Conservation (phyloP, 495 filamentous ascomycete species). For the Hypoxylon perforatum region DNA sequence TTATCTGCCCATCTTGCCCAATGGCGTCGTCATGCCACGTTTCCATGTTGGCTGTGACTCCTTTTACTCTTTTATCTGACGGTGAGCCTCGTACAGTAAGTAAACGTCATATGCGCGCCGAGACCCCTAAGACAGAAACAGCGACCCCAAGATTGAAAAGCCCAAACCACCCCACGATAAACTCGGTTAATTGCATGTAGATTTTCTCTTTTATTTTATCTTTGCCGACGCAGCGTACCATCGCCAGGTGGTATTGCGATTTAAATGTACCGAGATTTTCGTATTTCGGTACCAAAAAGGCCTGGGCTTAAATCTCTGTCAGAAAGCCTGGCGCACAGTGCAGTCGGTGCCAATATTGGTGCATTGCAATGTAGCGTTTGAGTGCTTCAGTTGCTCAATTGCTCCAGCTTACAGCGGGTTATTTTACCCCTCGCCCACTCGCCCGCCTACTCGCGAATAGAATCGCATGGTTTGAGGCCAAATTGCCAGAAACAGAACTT, state of each 20-base stretch:
- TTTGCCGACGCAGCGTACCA: no score
- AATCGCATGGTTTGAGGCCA: constrained; percentile 18
- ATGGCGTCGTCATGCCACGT: constrained; percentile 24
- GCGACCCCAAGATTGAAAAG: no score
- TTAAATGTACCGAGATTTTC: no score
- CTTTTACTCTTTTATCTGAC: neutral
- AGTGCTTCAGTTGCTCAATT: constrained; percentile 17
- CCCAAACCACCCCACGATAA: neutral
- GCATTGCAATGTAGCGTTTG: neutral
- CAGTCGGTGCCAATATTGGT: neutral
- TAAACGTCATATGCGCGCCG: constrained; percentile 6
- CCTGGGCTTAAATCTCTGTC: no score
- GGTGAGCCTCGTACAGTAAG: constrained; percentile 13
- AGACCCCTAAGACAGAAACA: no score
- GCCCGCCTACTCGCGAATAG: constrained; percentile 27
- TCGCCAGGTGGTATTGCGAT: no score
- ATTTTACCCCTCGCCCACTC: neutral
- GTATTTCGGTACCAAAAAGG: no score
- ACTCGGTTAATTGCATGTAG: constrained; percentile 10
- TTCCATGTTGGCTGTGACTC: neutral
- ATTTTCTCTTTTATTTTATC: no score
- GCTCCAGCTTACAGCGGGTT: neutral
- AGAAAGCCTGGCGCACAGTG: no score
- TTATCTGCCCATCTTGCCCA: constrained; percentile 12
- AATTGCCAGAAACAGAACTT: constrained; percentile 36